Evolutionary conservation across 805 yeast species (phyloP), one percentile per base, ranked within the genome.

Genomic region (Kodamaea hsintzibuensis): DNA sequence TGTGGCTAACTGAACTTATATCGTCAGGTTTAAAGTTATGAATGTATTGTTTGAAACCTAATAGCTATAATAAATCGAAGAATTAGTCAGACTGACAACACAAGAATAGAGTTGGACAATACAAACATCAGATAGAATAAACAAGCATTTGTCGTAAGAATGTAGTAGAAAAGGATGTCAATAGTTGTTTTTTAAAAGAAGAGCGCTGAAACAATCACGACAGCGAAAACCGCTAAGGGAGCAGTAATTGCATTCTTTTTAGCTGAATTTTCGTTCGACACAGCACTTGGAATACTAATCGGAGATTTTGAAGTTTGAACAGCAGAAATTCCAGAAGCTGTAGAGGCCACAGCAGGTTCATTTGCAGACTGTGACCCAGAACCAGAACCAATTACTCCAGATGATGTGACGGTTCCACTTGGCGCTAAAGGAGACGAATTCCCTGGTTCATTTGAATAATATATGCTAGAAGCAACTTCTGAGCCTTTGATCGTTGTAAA

Each of bases 371-470:
- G 37, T 19, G 51, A 22, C 22, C 51, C 47, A 40, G 47, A 40
- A 7, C 47, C 51, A 40, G 52, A 49, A 3, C 42, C 52, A 49
- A 42, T 27, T 12, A 47, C 52, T n/a, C 52, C 55, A 12, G n/a
- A n/a, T n/a, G n/a, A n/a, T n/a, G 35, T 13, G 7, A 46, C 51
- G 39, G n/a, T n/a, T n/a, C 17, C 30, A 22, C 38, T 35, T 27
- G 47, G n/a, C n/a, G n/a, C n/a, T n/a, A n/a, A n/a, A n/a, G n/a
- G n/a, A n/a, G n/a, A n/a, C n/a, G n/a, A n/a, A n/a, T n/a, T n/a
- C n/a, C n/a, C n/a, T n/a, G n/a, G n/a, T n/a, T n/a, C n/a, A n/a
- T n/a, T 22, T 8, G 46, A 51, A 12, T 49, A 35, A n/a, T 51
- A 43, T 27, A 19, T 22, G 22, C 9, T 7, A 13, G 42, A 39